Percentiles rank a stretch among this genome's conserved stretches.
Evolutionary conservation across 2,329 filamentous ascomycete species (phyloP).

Genomic region (Diaporthe ilicicola): DNA sequence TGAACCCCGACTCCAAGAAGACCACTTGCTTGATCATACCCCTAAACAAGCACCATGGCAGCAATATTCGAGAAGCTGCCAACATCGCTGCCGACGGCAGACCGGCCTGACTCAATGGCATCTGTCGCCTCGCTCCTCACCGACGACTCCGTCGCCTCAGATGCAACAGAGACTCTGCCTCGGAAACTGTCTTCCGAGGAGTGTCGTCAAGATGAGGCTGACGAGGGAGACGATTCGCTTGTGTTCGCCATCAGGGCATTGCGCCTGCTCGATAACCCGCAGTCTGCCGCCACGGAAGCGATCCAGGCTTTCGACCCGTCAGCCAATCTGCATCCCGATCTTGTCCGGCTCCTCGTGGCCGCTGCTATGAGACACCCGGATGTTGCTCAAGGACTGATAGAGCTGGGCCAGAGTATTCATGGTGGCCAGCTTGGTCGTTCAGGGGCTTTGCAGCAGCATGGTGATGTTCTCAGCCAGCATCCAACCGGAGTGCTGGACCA

Average conservation of each 20-base stretch:
- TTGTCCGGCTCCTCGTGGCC: conserved; percentile 23
- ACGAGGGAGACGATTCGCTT: conserved; percentile 25
- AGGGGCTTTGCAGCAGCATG: conserved; percentile 3
- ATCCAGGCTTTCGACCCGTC: conserved; percentile 28
- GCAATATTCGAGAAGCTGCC: conserved; percentile 24
- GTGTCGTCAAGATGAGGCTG: conserved; percentile 1
- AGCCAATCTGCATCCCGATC: conserved; percentile 23
- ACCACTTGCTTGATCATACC: conserved; percentile 1
- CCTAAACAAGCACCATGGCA: conserved; percentile 20
- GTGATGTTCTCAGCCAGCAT: background rate
- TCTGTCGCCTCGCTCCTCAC: conserved; percentile 16
- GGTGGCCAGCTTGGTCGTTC: conserved; percentile 7
- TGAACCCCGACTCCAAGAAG: background rate
- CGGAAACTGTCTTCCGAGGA: conserved; percentile 6
- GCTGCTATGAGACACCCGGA: conserved; percentile 26
- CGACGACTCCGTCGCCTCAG: conserved; percentile 19
- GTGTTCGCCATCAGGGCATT: conserved; percentile 24
- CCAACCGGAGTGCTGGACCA: conserved; percentile 18
- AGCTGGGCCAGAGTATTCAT: conserved; percentile 15
- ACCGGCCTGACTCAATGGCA: conserved; percentile 26
- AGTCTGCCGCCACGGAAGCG: conserved; percentile 23
- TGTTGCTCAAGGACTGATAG: conserved; percentile 23
- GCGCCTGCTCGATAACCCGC: conserved; percentile 25
- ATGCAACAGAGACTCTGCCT: conserved; percentile 16
- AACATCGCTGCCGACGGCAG: conserved; percentile 3